phyloP scores from a whole-genome alignment of 495 filamentous ascomycete genomes.

The Penicillium daleae region DNA sequence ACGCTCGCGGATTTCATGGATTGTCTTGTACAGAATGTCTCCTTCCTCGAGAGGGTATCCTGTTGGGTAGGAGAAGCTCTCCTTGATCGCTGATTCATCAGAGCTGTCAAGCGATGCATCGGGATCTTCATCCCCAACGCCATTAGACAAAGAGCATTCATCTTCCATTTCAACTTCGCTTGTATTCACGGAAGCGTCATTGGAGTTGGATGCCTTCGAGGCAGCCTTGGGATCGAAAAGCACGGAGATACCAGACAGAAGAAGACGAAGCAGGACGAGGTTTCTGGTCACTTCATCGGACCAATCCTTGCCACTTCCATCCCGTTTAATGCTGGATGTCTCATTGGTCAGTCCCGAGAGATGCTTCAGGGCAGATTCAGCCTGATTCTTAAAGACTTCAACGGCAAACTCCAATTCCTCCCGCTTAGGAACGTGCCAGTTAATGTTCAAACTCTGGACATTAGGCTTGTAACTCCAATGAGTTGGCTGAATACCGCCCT shows the following conservation, averaged over 20 bases:
- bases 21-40: constrained; percentile 65
- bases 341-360: constrained; percentile 77
- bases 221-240: constrained; percentile 82
- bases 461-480: constrained; percentile 80
- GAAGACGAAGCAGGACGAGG: constrained; percentile 79
- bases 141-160: constrained; percentile 35
- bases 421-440: constrained; percentile 83
- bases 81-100: constrained; percentile 80
- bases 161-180: constrained; percentile 51
- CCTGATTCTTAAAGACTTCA: constrained; percentile 81
- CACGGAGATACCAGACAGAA: constrained; percentile 84
- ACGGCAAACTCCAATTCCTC: constrained; percentile 87
- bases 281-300: constrained; percentile 94
- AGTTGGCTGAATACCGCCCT: constrained; percentile 59
- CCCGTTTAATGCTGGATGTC: constrained; percentile 82
- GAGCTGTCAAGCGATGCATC: constrained; percentile 67
- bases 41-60: constrained; percentile 77
- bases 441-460: constrained; percentile 75
- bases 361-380: constrained; percentile 65
- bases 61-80: constrained; percentile 80
- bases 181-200: constrained; percentile 26
- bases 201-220: constrained; percentile 42
- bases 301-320: constrained; percentile 97
- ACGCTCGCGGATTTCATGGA: constrained; percentile 79
- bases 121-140: constrained; percentile 58